A percentile compares a stretch with the other conserved stretches of the same genome.
Evolutionary conservation across 2,329 filamentous ascomycete genomes (phyloP).

Genomic region (Blastomyces silverae): DNA sequence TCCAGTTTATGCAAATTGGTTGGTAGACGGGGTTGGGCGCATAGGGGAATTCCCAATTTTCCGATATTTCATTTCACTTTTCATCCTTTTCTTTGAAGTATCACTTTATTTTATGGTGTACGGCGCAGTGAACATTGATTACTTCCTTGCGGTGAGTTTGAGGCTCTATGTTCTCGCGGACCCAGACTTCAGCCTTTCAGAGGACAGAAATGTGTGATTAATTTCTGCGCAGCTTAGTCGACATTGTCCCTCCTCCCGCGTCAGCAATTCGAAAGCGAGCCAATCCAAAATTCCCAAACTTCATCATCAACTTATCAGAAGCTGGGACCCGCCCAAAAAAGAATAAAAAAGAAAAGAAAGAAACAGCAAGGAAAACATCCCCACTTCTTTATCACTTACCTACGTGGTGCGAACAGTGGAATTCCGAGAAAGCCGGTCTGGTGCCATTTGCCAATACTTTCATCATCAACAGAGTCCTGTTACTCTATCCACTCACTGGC

Average conservation of each 20-base stretch:
- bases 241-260: too few relatives aligned
- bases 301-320: background rate
- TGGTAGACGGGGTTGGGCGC: background rate
- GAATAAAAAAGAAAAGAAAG: too few relatives aligned
- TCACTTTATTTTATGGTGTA: background rate
- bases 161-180: background rate
- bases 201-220: too few relatives aligned
- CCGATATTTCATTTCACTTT: background rate
- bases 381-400: background rate
- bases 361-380: background rate
- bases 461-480: background rate
- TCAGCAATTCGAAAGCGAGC: background rate
- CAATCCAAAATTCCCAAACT: background rate
- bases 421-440: background rate
- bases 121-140: too few relatives aligned
- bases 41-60: background rate
- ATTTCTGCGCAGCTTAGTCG: too few relatives aligned
- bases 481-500: background rate
- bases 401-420: background rate
- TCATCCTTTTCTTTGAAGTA: background rate
- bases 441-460: background rate
- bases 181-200: background rate
- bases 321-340: background rate
- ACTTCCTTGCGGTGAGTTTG: background rate
- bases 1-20: background rate